Conservation (phyloP, 805 yeast species). For the Candida morakotiae region DNA sequence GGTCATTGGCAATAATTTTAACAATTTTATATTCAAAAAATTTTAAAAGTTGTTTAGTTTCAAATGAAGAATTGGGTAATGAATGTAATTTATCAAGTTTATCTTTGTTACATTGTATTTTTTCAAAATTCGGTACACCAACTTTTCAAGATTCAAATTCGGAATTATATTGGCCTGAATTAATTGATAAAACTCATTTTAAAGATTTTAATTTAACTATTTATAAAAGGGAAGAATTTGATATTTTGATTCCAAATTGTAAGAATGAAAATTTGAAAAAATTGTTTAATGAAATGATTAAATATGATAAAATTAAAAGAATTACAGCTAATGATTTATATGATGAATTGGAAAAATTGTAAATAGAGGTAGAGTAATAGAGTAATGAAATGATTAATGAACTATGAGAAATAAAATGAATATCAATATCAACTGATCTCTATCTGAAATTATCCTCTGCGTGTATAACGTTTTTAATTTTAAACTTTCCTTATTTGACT, state of each 20-base stretch:
- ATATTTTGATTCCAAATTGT: constrained; percentile 16
- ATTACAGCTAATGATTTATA: constrained; percentile 10
- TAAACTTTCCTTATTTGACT: too few relatives aligned
- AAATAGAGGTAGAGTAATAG: neutral
- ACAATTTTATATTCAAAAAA: constrained; percentile 43
- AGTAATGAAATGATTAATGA: neutral
- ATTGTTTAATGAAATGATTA: constrained; percentile 41
- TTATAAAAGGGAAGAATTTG: constrained; percentile 5
- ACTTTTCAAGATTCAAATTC: constrained; percentile 13
- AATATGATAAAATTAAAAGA: constrained; percentile 26
- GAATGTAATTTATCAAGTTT: constrained; percentile 51
- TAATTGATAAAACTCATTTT: constrained; percentile 25
- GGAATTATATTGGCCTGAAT: constrained; percentile 34
- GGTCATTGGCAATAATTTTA: constrained; percentile 66
- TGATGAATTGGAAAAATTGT: neutral
- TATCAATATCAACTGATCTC: too few relatives aligned
- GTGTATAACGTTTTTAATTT: too few relatives aligned
- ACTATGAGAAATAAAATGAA: neutral
- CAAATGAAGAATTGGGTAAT: constrained; percentile 21
- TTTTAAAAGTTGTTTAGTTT: constrained; percentile 26
- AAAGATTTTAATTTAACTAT: constrained; percentile 19
- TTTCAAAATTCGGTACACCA: constrained; percentile 64
- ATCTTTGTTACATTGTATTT: constrained; percentile 50
- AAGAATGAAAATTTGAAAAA: constrained; percentile 12
- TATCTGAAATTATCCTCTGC: too few relatives aligned